Evolutionary conservation across 495 filamentous ascomycete species (phyloP), one percentile per base, ranked within the genome.

Genomic region (Xylaria curta): DNA sequence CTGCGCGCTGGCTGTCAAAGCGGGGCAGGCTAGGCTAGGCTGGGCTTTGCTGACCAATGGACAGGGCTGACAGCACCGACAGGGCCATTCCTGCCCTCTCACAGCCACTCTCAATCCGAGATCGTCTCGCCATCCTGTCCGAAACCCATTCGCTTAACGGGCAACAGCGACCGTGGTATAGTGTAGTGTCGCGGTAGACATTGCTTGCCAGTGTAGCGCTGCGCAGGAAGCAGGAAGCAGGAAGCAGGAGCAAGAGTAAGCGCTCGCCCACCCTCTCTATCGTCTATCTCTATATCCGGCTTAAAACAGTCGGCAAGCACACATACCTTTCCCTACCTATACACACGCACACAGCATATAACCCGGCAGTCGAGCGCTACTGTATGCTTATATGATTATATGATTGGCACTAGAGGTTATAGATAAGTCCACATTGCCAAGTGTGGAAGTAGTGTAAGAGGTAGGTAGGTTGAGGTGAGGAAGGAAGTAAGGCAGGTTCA

Each of bases 1-100:
- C 31, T 38, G 33, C 31, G 17, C 28, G 31, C 56, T 51, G 56
- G 56, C 56, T 70, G 68, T 63, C 33, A 60, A 46, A 56, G 68
- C 68, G 60, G 68, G 60, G 59, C 60, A 31, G 68, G 59, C 68
- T 70, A 70, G 68, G 68, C 68, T 70, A 56, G 68, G 68, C 68
- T 70, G 60, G 68, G 59, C 44, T 61, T 61, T 61, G 56, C 56
- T 63, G 60, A 68, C 66, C 65, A 67, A 67, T 67, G 49, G 65
- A 67, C 65, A 67, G 65, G 65, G 66, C 59, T 62, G 59, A 70
- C 59, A 38, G 36, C 1, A 38, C 36, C 36, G 36, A 38, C 36
- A 44, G 19, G 66, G 33, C 46, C 68, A 21, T 62, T 42, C 46
- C 26, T 42, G 47, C 46, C 59, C 17, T 38, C 38, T 28, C 31